Conservation (phyloP, 2,329 filamentous ascomycete species). For the Colletotrichum lini region DNA sequence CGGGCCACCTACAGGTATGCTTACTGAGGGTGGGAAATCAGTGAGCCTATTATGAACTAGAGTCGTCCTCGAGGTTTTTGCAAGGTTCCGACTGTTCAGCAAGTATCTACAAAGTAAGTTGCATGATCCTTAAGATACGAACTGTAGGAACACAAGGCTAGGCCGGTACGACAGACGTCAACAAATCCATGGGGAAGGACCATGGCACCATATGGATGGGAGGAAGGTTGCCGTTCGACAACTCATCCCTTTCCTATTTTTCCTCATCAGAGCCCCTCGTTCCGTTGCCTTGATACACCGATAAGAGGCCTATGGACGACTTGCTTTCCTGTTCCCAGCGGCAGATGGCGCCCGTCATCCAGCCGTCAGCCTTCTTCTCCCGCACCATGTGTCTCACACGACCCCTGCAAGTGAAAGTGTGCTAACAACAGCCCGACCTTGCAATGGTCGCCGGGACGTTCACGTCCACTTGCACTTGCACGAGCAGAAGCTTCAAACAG, state of each 20-base stretch:
- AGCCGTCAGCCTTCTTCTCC: slow-evolving; percentile 20
- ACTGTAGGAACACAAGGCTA: not conserved
- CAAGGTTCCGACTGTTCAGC: not conserved
- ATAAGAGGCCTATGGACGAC: not conserved
- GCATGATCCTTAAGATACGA: not conserved
- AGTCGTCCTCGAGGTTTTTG: not conserved
- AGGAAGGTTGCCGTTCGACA: slow-evolving; percentile 21
- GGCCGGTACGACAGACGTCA: slow-evolving; percentile 7
- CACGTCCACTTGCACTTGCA: slow-evolving; percentile 1
- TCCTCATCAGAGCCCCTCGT: not conserved
- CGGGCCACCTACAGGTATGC: not conserved
- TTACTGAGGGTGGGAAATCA: not conserved
- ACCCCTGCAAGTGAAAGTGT: slow-evolving; percentile 3
- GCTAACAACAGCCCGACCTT: slow-evolving; percentile 16
- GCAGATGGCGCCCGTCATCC: slow-evolving; percentile 25
- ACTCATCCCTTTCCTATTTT: not conserved
- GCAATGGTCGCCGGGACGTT: not conserved
- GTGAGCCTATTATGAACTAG: too few species aligned
- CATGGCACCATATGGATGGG: slow-evolving; percentile 29
- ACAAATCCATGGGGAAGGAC: not conserved
- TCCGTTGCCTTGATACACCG: not conserved
- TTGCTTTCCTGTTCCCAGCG: not conserved
- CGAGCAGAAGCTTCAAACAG: slow-evolving; percentile 18
- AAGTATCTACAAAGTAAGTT: not conserved
- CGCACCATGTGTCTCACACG: not conserved